Conservation (phyloP, 441 rosid species). For the Gossypium schwendimanii region DNA sequence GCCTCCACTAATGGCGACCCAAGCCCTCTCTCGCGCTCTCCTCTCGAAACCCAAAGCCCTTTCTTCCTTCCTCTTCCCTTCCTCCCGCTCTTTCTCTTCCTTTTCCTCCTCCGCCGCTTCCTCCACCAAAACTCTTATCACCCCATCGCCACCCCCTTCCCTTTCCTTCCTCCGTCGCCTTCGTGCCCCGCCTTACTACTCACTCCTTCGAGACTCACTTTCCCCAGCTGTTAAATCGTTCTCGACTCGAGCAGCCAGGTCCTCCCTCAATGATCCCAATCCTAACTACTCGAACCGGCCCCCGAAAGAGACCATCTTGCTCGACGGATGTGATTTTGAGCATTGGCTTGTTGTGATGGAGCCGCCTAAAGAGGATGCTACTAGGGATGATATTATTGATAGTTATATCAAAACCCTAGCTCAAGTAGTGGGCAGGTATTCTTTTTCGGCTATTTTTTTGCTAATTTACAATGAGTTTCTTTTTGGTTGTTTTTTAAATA, state of each 20-base stretch:
- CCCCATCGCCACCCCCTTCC: conserved; percentile 13
- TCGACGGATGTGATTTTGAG: conserved; percentile 83
- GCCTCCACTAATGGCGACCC: conserved; percentile 31
- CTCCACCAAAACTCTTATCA: conserved; percentile 10
- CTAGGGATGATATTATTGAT: conserved; percentile 79
- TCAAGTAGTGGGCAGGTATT: conserved; percentile 58
- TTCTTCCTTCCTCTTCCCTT: conserved; percentile 8
- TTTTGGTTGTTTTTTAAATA: background rate
- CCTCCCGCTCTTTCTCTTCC: conserved; percentile 31
- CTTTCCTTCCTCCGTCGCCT: conserved; percentile 21
- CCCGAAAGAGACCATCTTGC: conserved; percentile 74
- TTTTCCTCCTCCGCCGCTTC: conserved; percentile 8
- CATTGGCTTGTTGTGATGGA: conserved; percentile 91
- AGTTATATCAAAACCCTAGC: conserved; percentile 62
- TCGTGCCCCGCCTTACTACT: conserved; percentile 25
- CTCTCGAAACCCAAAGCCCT: conserved; percentile 29
- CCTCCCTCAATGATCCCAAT: conserved; percentile 53
- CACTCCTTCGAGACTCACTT: conserved; percentile 12
- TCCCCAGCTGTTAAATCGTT: conserved; percentile 23
- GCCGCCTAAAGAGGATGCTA: conserved; percentile 48
- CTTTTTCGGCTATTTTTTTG: background rate
- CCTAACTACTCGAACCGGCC: conserved; percentile 86
- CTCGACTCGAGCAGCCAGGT: conserved; percentile 40
- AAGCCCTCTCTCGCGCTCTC: conserved; percentile 24
- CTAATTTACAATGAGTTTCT: background rate